phyloP scores from a whole-genome alignment of 106 monocot species.

The Allium sativum region DNA sequence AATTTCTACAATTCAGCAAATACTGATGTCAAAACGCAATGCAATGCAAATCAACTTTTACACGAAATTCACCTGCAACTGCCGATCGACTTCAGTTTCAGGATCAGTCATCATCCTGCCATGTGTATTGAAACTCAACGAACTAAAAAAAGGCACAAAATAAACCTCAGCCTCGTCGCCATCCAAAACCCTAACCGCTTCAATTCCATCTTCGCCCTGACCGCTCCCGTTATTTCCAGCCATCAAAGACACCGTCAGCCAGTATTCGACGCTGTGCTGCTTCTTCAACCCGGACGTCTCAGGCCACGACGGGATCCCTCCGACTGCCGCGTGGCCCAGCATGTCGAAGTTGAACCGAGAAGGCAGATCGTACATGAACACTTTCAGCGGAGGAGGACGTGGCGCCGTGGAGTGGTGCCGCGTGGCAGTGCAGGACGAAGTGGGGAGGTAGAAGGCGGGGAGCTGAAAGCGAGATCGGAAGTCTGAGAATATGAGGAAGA shows the following conservation, averaged over 20 bases:
- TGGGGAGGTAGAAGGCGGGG: constrained; percentile 20
- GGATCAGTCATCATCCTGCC: constrained; percentile 95
- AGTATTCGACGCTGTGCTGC: constrained; percentile 99
- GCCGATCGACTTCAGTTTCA: constrained; percentile 78
- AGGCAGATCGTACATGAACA: constrained; percentile 93
- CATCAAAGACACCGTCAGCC: constrained; percentile 86
- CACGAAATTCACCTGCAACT: constrained; percentile 42
- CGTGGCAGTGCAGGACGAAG: constrained; percentile 1
- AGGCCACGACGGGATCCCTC: constrained; percentile 56
- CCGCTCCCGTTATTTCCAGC: neutral
- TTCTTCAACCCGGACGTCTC: constrained; percentile 38
- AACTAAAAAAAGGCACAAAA: constrained; percentile 99
- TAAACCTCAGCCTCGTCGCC: constrained; percentile 62
- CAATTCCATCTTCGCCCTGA: constrained; percentile 21
- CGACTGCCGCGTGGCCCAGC: constrained; percentile 17
- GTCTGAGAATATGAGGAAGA: constrained; percentile 17
- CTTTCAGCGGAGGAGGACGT: constrained; percentile 32
- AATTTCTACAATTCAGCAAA: too few relatives aligned
- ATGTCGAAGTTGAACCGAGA: constrained; percentile 77
- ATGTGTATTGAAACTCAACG: constrained; percentile 87
- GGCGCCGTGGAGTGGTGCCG: constrained; percentile 8
- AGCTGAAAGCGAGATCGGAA: constrained; percentile 8
- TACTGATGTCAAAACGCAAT: too few relatives aligned
- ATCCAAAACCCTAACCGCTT: constrained; percentile 62
- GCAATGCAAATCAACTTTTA: neutral